Base-by-base conservation (phyloP, 805 yeast species). In the Yueomyces sinensis region DNA sequence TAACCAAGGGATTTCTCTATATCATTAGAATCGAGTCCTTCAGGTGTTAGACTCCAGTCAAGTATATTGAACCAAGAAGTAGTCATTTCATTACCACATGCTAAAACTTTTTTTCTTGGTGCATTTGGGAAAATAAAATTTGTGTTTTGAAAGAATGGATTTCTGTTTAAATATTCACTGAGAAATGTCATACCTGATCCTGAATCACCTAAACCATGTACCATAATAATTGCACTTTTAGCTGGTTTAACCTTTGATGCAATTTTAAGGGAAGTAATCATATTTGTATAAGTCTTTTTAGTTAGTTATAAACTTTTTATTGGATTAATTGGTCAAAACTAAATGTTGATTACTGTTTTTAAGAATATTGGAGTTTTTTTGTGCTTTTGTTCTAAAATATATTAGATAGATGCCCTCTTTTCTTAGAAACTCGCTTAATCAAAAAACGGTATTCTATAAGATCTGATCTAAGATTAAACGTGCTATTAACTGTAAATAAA, bases 51-150 rank as follows among this genome's bases (percentile, higher is more conserved):
- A 3, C 74, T 76, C 47, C 79, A 64, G 19, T 64, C 70, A 33
- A 51, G 59, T 29, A 87, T 70, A 49, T 84, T 93, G 50, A 83
- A 89, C 98, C 98, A 91, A 2, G 76, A 76, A 0, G 95, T 81
- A 77, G 79, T 77, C 1, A 48, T 43, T 47, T 60, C 54, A 2
- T 91, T 93, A 17, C 72, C 73, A 45, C 76, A 79, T 33, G 66
- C 71, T 1, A 86, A 69, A 35, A 87, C 68, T 9, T 84, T 84
- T 27, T 70, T 64, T 1, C 47, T 47, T 5, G 95, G 95, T 0
- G 98, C 96, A 51, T 79, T 76, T 4, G 98, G 98, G 46, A 91
- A 82, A n/a, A 87, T 68, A 47, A 80, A 86, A 44, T 76, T 77
- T 43, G 70, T 67, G 45, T 68, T 74, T 44, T 60, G 64, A 46